Conservation (phyloP, 2,329 filamentous ascomycete species). For the Orbilia quercus region DNA sequence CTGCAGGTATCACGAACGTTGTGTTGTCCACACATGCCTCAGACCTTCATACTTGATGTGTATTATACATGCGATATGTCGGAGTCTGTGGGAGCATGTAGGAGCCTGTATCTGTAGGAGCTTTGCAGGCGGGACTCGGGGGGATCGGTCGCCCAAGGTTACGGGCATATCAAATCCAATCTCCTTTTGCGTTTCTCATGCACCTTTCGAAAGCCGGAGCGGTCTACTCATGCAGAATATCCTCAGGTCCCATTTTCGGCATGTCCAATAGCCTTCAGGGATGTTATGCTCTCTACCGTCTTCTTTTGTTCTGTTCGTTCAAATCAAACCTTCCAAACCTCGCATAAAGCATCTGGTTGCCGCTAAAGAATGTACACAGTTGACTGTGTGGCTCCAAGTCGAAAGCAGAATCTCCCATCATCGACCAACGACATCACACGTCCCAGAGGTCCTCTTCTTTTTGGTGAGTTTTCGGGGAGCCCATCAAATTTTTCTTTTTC, state of each 20-base stretch:
- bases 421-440: conserved; percentile 49
- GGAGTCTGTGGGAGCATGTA: no score
- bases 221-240: conserved; percentile 46
- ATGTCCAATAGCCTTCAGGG: conserved; percentile 49
- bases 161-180: conserved; percentile 38
- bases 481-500: conserved; percentile 31
- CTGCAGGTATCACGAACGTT: conserved; percentile 28
- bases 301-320: conserved; percentile 9
- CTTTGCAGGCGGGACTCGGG: conserved; percentile 26
- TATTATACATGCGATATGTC: conserved; percentile 10
- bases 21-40: conserved; percentile 43
- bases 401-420: conserved; percentile 35
- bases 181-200: conserved; percentile 47
- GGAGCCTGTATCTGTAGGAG: background rate
- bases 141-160: conserved; percentile 35
- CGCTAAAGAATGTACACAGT: conserved; percentile 40
- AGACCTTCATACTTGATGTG: background rate
- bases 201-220: conserved; percentile 30
- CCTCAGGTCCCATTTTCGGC: conserved; percentile 55
- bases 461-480: conserved; percentile 2
- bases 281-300: conserved; percentile 36
- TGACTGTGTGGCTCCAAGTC: conserved; percentile 17
- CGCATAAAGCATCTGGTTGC: conserved; percentile 48
- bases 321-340: conserved; percentile 52
- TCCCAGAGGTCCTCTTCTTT: conserved; percentile 9